These are phyloP conservation scores for Podospora pseudopauciseta DNA, from an alignment of 495 filamentous ascomycete genomes.

Conservation along the genomic window DNA sequence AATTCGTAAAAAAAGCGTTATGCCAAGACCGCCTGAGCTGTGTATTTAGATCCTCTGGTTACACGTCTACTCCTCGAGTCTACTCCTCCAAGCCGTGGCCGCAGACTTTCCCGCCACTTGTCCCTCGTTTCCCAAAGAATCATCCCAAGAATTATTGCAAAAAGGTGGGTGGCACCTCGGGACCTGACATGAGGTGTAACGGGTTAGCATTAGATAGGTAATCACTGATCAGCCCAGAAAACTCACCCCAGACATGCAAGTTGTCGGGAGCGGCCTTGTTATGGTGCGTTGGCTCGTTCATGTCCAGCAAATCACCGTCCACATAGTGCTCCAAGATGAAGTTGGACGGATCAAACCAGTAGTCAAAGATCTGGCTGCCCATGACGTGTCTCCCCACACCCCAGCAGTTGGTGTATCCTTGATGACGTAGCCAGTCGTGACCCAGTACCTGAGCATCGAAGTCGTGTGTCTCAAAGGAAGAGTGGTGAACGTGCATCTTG, in stretches of 20 bases:
- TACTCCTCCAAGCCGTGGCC: not conserved
- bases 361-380: constrained; percentile 65
- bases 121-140: not conserved
- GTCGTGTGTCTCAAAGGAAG: constrained; percentile 70
- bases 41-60: not conserved
- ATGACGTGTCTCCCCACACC: constrained; percentile 68
- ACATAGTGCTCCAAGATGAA: constrained; percentile 65
- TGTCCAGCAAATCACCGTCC: constrained; percentile 66
- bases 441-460: constrained; percentile 72
- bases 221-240: constrained; percentile 2
- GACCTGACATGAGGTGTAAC: not conserved
- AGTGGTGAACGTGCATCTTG: constrained; percentile 64
- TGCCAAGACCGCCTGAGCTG: not conserved
- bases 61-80: not conserved
- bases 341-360: constrained; percentile 64
- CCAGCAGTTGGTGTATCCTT: constrained; percentile 67
- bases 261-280: constrained; percentile 42
- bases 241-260: constrained; percentile 49
- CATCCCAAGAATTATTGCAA: not conserved
- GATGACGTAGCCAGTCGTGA: constrained; percentile 63
- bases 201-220: not conserved
- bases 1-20: not conserved
- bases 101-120: not conserved
- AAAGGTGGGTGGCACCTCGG: constrained; percentile 13
- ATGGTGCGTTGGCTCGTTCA: constrained; percentile 50